Percentiles rank a stretch among this genome's conserved stretches.
Conservation (phyloP, 1,284 basidiomycete species). For the Macrocystidia cucumis region DNA sequence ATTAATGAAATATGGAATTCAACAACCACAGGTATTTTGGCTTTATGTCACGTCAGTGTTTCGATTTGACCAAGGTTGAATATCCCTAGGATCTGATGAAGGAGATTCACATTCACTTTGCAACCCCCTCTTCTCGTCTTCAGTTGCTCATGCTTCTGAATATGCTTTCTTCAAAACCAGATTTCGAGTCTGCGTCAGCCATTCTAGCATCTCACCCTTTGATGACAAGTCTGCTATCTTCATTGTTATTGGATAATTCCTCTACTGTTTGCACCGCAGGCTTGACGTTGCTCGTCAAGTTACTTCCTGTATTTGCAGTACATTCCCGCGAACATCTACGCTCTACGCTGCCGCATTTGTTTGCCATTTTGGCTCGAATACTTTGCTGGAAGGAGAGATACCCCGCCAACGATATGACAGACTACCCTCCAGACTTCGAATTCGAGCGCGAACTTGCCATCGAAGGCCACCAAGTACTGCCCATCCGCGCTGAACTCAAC, state of each 20-base stretch:
- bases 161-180: slow-evolving; percentile 44
- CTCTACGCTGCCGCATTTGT: slow-evolving; percentile 48
- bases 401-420: slow-evolving; percentile 17
- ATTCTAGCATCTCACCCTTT: slow-evolving; percentile 57
- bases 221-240: slow-evolving; percentile 50
- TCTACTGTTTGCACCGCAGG: slow-evolving; percentile 59
- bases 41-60: slow-evolving; percentile 5
- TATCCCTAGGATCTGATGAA: slow-evolving; percentile 51
- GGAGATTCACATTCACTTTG: slow-evolving; percentile 56
- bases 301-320: slow-evolving; percentile 68
- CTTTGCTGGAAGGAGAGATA: slow-evolving; percentile 62
- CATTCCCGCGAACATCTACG: slow-evolving; percentile 49
- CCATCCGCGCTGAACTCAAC: slow-evolving; percentile 42
- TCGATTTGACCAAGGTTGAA: slow-evolving; percentile 8
- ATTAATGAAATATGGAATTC: slow-evolving; percentile 53
- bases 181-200: slow-evolving; percentile 39
- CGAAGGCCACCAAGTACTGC: slow-evolving; percentile 27
- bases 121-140: slow-evolving; percentile 49
- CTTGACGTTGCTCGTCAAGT: slow-evolving; percentile 55
- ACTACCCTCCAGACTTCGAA: slow-evolving; percentile 23
- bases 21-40: slow-evolving; percentile 49
- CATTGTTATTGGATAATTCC: slow-evolving; percentile 64
- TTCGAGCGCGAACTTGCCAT: slow-evolving; percentile 31
- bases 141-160: slow-evolving; percentile 62
- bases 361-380: slow-evolving; percentile 58